Evolutionary conservation across 2,329 filamentous ascomycete genomes (phyloP).

Genomic region (Aspergillus quadrilineatus): DNA sequence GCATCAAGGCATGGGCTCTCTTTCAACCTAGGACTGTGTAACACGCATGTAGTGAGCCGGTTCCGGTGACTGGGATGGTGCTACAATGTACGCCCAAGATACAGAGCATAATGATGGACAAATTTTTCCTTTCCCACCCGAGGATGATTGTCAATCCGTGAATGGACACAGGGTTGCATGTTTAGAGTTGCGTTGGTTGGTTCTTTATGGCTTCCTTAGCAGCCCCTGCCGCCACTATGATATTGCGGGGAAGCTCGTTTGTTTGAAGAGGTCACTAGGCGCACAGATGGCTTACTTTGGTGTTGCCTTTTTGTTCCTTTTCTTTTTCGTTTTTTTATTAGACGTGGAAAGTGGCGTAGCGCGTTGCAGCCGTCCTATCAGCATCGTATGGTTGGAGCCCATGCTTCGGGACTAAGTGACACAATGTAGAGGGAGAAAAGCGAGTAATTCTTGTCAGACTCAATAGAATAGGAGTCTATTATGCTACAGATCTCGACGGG

Average conservation of each 20-base stretch:
- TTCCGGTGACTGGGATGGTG: not conserved
- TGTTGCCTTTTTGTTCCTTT: not conserved
- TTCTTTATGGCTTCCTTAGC: too few species aligned
- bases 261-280: not conserved
- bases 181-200: too few species aligned
- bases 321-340: not conserved
- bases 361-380: not conserved
- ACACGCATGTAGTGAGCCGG: not conserved
- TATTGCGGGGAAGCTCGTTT: not conserved
- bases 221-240: too few species aligned
- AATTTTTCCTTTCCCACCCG: too few species aligned
- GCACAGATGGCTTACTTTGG: not conserved
- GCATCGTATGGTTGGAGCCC: not conserved
- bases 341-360: not conserved
- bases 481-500: constrained; percentile 25
- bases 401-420: not conserved
- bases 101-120: not conserved
- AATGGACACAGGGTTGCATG: too few species aligned
- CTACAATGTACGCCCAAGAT: not conserved
- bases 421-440: constrained; percentile 1
- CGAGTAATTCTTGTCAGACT: constrained; percentile 23
- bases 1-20: not conserved
- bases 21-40: not conserved
- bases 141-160: not conserved
- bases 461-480: constrained; percentile 24